Percentiles rank a stretch among this genome's conserved stretches.
Evolutionary conservation across 73 alveolate genomes (phyloP).

Genomic region (Stentor roeselii): DNA sequence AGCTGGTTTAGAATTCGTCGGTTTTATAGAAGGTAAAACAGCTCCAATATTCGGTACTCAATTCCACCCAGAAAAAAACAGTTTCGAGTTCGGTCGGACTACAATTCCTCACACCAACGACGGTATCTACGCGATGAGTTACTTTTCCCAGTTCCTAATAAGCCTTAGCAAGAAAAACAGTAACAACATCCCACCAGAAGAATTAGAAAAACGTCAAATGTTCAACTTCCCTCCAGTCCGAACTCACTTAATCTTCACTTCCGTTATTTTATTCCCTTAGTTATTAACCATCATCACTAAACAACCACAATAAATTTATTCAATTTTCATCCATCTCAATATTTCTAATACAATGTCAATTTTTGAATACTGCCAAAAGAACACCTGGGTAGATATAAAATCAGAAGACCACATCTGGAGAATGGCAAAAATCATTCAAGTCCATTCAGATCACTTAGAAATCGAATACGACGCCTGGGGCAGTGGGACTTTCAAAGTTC

Average conservation of each 20-base stretch:
- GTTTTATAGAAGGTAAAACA: conserved; percentile 50
- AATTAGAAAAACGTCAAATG: neutral
- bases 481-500: conserved; percentile 41
- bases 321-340: too few species aligned
- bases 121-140: neutral
- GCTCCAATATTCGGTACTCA: conserved; percentile 61
- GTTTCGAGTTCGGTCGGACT: conserved; percentile 24
- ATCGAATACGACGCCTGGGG: conserved; percentile 67
- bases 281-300: too few species aligned
- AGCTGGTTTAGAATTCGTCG: conserved; percentile 30
- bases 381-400: neutral
- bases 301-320: too few species aligned
- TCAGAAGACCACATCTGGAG: neutral
- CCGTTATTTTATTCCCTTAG: too few species aligned
- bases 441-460: neutral
- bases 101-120: neutral
- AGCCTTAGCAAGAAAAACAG: neutral
- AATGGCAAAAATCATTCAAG: neutral
- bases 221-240: neutral
- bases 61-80: conserved; percentile 67
- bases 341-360: too few species aligned
- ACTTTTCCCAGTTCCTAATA: neutral
- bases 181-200: neutral
- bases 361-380: too few species aligned
- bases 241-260: too few species aligned